A percentile compares a stretch with the other conserved stretches of the same genome.
Conservation (phyloP, 768 basidiomycete genomes). For the Calocybe gangraenosa region DNA sequence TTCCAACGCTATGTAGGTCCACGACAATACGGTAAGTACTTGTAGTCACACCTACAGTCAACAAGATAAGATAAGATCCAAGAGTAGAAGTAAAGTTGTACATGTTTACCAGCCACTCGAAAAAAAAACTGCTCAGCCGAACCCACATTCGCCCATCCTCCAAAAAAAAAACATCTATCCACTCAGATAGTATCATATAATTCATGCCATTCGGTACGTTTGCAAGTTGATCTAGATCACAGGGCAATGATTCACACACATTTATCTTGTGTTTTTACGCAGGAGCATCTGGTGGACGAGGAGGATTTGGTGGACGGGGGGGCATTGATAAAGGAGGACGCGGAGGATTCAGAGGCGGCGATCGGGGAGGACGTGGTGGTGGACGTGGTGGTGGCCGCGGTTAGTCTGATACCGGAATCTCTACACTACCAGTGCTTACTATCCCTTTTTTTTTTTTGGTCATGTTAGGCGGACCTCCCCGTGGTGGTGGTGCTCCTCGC, state of each 20-base stretch:
- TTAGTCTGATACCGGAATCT: slow-evolving; percentile 6
- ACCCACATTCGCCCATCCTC: slow-evolving; percentile 7
- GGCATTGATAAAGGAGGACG: slow-evolving; percentile 33
- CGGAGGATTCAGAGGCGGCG: slow-evolving; percentile 33
- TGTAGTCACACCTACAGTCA: too few species aligned
- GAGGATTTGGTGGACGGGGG: slow-evolving; percentile 59
- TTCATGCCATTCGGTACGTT: slow-evolving; percentile 24
- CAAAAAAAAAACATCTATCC: slow-evolving; percentile 2
- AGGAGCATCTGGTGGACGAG: slow-evolving; percentile 71
- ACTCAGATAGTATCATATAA: slow-evolving; percentile 8
- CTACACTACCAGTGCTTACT: neutral
- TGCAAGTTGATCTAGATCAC: too few species aligned
- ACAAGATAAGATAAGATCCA: slow-evolving; percentile 6
- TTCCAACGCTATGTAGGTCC: too few species aligned
- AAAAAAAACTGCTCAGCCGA: slow-evolving; percentile 18
- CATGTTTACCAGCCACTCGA: slow-evolving; percentile 14
- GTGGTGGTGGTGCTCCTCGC: slow-evolving; percentile 32
- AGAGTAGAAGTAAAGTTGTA: slow-evolving; percentile 3
- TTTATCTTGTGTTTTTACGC: neutral
- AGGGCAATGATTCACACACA: too few species aligned
- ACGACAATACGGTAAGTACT: too few species aligned
- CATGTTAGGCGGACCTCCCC: slow-evolving; percentile 19
- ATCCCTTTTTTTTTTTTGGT: neutral
- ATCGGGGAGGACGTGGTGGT: slow-evolving; percentile 38
- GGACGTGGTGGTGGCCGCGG: slow-evolving; percentile 33